Base-by-base conservation (phyloP, 2,329 filamentous ascomycete species). In the Aureobasidium subglaciale region DNA sequence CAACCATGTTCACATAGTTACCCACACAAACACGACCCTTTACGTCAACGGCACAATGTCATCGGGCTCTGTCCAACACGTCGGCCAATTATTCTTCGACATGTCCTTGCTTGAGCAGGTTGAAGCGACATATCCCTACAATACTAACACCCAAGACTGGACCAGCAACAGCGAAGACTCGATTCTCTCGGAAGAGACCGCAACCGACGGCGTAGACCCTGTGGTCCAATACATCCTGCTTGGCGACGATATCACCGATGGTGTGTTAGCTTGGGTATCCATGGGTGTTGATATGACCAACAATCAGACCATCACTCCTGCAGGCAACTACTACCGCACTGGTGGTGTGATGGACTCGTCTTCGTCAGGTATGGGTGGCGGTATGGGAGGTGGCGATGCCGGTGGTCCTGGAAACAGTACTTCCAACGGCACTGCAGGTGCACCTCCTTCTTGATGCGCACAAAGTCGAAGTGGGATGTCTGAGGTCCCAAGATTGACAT, bases 11-110 rank as follows among this genome's bases (percentile, higher is more conserved):
- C 74, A 76, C 62, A 52, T 68, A 50, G 58, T 63, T 22, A 54
- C 73, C 46, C 70, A 73, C 56, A 66, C 68, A 56, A 68, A 68
- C 49, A 64, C 63, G 41, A 71, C 67, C 38, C 61, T 73, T 5
- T 70, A 74, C 41, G 60, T 71, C 42, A 82, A 78, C 63, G 78
- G 77, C 54, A 79, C 80, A 56, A 74, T 81, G 59, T 67, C 69
- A 35, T 78, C 74, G 57, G 73, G 74, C 15, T 72, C 69, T 48
- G 75, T 80, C 58, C 76, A 78, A 8, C 82, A 86, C 68, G 75
- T 85, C 30, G 83, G 83, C 18, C 83, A 87, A 65, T 64, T 83
- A 52, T 86, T 83, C 75, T 83, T 83, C 55, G 81, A 86, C 65
- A 78, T 85, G 64, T 71, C 74, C 59, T 75, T 86, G 10, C 76